Evolutionary conservation across 2,329 filamentous ascomycete genomes (phyloP), one percentile per base, ranked within the genome.

Genomic region (Paramyrothecium sp.): DNA sequence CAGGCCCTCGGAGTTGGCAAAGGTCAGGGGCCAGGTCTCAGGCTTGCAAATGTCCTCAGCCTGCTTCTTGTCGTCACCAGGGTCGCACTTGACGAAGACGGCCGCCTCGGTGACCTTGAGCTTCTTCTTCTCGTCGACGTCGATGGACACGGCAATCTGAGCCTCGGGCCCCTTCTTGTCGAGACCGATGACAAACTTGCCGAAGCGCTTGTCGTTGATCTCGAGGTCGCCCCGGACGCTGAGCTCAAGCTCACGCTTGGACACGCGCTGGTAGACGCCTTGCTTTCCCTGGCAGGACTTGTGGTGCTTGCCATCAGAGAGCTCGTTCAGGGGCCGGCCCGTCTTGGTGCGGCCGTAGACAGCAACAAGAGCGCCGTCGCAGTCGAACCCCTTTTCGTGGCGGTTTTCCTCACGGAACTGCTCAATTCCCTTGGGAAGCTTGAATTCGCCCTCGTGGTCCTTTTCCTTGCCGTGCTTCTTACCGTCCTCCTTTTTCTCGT

Each of bases 31-130:
- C 51, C 61, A 67, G 3, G 63, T 64, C 41, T 62, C 55, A 30
- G 61, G 61, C 21, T 49, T 44, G 60, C 65, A 67, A 58, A 66
- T 63, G 58, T 64, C 62, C 56, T 53, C n/a, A 11, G 49, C n/a
- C 12, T 55, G 19, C 21, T 51, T 12, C 16, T 41, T 49, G 33
- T 64, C 60, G 17, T 34, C 38, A 52, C 60, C 60, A 10, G 54
- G 57, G 26, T 62, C 57, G 52, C 62, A 63, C 34, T 56, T 57
- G 44, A 62, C 52, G 50, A 51, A 63, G 51, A 63, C 52, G 30
- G 56, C 58, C 7, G 58, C 54, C 34, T 59, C 59, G 23, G 54
- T 60, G 30, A 59, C 57, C 23, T 55, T 46, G 52, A 61, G 55
- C 53, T 60, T 55, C n/a, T 33, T 11, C 13, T 55, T 20, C 54